Evolutionary conservation across 345 rosid species (phyloP).

Genomic region (Conringia planisiliqua): DNA sequence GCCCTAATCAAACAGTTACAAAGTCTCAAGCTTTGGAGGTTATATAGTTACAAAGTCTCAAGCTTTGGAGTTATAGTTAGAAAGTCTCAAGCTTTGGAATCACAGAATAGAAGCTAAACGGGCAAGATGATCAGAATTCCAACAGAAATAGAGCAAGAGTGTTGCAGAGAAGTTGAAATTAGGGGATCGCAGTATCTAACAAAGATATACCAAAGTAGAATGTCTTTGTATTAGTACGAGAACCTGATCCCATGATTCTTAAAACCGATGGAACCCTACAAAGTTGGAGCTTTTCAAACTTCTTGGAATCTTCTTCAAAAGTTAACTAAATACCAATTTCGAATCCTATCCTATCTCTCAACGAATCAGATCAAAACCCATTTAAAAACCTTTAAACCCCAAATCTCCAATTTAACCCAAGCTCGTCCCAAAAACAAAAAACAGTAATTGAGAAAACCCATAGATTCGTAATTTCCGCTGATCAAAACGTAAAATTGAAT

Average conservation of each 20-base stretch:
- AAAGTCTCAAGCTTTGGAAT: background rate
- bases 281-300: conserved; percentile 9
- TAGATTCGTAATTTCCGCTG: background rate
- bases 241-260: conserved; percentile 12
- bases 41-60: background rate
- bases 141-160: background rate
- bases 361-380: conserved; percentile 1
- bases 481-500: background rate
- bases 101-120: background rate
- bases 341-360: background rate
- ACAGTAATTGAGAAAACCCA: background rate
- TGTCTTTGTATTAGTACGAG: background rate
- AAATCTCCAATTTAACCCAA: background rate
- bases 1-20: background rate
- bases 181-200: background rate
- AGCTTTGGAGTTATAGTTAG: background rate
- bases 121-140: background rate
- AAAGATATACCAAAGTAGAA: background rate
- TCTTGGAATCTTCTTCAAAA: conserved; percentile 20
- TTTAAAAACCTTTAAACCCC: conserved; percentile 3
- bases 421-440: background rate
- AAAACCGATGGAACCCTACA: conserved; percentile 16
- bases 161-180: background rate
- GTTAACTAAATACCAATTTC: background rate
- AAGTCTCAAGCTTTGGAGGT: background rate